phyloP scores from a whole-genome alignment of 371 early-diverging fungal genomes.

The Dentiscutata heterogama region DNA sequence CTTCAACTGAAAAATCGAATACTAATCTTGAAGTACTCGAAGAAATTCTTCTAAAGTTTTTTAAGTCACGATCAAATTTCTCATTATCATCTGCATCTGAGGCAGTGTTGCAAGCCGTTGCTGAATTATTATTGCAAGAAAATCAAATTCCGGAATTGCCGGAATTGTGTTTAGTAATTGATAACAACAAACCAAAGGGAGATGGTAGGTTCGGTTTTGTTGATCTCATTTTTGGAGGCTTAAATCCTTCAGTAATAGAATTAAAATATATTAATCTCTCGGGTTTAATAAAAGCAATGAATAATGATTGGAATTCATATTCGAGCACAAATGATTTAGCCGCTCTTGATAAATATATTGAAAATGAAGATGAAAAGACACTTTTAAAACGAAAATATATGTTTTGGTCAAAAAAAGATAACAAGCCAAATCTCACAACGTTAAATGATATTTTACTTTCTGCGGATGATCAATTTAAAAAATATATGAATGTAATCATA shows the following conservation, averaged over 20 bases:
- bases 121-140: slow-evolving; percentile 23
- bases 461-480: neutral
- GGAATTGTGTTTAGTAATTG: slow-evolving; percentile 28
- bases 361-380: slow-evolving; percentile 19
- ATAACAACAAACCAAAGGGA: slow-evolving; percentile 11
- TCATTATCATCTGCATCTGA: slow-evolving; percentile 15
- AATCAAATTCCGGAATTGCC: slow-evolving; percentile 10
- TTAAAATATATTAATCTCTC: slow-evolving; percentile 20
- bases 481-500: slow-evolving; percentile 19
- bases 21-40: neutral
- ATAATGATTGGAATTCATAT: slow-evolving; percentile 20
- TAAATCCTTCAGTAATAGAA: slow-evolving; percentile 18
- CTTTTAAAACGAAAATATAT: slow-evolving; percentile 23
- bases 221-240: slow-evolving; percentile 23
- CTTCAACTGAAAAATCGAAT: slow-evolving; percentile 27
- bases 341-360: slow-evolving; percentile 10
- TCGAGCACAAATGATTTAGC: slow-evolving; percentile 10
- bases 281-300: slow-evolving; percentile 20
- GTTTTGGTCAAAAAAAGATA: slow-evolving; percentile 29
- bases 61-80: neutral
- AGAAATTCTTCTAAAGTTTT: slow-evolving; percentile 11
- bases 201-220: slow-evolving; percentile 25
- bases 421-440: neutral
- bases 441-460: slow-evolving; percentile 12
- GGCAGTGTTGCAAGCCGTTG: slow-evolving; percentile 28